Evolutionary conservation across 108 stramenopile species (phyloP).

Genomic region (Cyclotella baltica): DNA sequence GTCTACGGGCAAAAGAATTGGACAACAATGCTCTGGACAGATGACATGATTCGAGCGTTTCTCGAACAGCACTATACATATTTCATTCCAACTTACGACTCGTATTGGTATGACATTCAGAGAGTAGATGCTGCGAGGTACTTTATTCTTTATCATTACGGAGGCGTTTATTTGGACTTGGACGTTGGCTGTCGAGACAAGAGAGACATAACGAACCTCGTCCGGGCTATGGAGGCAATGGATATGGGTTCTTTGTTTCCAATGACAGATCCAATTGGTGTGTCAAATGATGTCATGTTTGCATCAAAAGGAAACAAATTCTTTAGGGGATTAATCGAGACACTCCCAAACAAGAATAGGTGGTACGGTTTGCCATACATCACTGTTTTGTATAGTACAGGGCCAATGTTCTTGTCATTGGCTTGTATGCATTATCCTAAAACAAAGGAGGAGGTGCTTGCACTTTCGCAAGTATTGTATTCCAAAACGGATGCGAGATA

Average conservation of each 20-base stretch:
- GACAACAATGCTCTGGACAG: constrained; percentile 51
- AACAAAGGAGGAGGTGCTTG: constrained; percentile 7
- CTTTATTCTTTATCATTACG: constrained; percentile 47
- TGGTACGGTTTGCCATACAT: constrained; percentile 31
- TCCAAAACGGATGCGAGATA: constrained; percentile 17
- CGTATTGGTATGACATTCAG: constrained; percentile 48
- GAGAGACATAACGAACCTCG: constrained; percentile 15
- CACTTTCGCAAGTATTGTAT: constrained; percentile 20
- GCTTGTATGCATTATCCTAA: background rate
- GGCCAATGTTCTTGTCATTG: constrained; percentile 34
- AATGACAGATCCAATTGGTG: constrained; percentile 16
- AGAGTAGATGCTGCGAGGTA: constrained; percentile 60
- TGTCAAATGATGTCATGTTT: constrained; percentile 28
- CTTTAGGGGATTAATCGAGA: constrained; percentile 2
- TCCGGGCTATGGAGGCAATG: constrained; percentile 13
- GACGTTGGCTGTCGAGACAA: constrained; percentile 22
- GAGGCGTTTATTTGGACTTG: constrained; percentile 22
- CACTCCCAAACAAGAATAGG: constrained; percentile 21
- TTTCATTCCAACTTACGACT: constrained; percentile 39
- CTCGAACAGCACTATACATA: constrained; percentile 32
- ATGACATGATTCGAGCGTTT: constrained; percentile 41
- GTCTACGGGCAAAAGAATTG: constrained; percentile 23
- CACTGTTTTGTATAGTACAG: constrained; percentile 29
- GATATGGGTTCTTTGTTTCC: constrained; percentile 11
- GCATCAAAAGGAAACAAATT: constrained; percentile 14